Evolutionary conservation across 169 alveolate species (phyloP).

Genomic region (Babesia divergens): DNA sequence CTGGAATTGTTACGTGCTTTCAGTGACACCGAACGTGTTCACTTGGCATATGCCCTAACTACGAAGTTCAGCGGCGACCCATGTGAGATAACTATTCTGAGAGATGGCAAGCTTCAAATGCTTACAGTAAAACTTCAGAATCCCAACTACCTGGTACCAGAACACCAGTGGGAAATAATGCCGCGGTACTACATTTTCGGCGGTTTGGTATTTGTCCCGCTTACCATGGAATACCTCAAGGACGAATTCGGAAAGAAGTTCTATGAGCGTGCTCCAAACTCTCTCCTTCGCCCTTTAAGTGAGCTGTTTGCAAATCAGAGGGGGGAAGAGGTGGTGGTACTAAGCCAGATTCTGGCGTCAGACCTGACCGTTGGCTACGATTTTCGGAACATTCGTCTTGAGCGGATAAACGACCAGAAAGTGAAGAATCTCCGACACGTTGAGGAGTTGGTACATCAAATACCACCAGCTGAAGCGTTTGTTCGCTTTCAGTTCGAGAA

Average conservation of each 20-base stretch:
- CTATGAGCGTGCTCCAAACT: conserved; percentile 59
- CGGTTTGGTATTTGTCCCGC: conserved; percentile 80
- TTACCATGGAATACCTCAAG: conserved; percentile 70
- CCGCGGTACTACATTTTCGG: conserved; percentile 80
- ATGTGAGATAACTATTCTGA: conserved; percentile 50
- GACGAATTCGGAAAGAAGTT: conserved; percentile 66
- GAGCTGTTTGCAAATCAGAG: conserved; percentile 46
- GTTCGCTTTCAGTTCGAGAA: conserved; percentile 46
- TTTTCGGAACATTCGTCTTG: conserved; percentile 57
- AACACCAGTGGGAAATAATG: conserved; percentile 81
- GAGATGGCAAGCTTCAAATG: conserved; percentile 54
- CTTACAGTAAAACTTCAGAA: conserved; percentile 57
- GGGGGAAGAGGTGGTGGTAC: conserved; percentile 70
- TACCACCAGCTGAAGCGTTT: background rate
- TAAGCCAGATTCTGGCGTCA: conserved; percentile 74
- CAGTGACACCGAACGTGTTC: conserved; percentile 74
- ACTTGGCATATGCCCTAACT: conserved; percentile 66
- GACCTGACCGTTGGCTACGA: conserved; percentile 74
- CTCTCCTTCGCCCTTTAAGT: conserved; percentile 34
- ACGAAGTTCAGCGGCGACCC: conserved; percentile 71
- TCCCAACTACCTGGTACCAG: conserved; percentile 74
- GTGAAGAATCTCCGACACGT: conserved; percentile 63
- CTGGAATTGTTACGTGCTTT: background rate
- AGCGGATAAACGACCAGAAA: conserved; percentile 37
- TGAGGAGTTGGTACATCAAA: conserved; percentile 32